A percentile compares a stretch with the other conserved stretches of the same genome.
phyloP scores from a whole-genome alignment of 495 filamentous ascomycete genomes.

The Rhizodiscina lignyota region DNA sequence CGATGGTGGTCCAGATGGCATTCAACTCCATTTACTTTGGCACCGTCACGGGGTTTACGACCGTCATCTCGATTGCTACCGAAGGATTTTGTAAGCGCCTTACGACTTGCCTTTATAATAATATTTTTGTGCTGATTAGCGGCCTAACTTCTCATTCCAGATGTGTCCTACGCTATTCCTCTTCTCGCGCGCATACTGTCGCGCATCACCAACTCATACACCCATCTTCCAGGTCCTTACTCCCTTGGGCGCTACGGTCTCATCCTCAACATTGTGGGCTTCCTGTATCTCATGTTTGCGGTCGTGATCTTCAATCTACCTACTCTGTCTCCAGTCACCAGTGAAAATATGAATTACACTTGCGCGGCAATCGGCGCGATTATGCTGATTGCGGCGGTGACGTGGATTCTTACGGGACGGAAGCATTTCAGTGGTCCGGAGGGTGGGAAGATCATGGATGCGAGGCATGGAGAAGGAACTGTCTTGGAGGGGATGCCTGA shows the following conservation, averaged over 20 bases:
- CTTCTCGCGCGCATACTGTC: conserved; percentile 34
- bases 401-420: conserved; percentile 35
- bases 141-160: conserved; percentile 5
- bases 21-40: conserved; percentile 42
- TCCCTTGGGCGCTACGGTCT: conserved; percentile 23
- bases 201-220: conserved; percentile 25
- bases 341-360: conserved; percentile 43
- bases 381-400: conserved; percentile 31
- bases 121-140: conserved; percentile 4
- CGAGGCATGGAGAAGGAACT: too few relatives aligned
- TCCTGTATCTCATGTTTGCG: conserved; percentile 35
- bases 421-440: conserved; percentile 35
- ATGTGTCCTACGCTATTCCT: conserved; percentile 42
- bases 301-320: conserved; percentile 44
- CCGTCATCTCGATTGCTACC: conserved; percentile 37
- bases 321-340: conserved; percentile 27
- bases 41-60: conserved; percentile 38
- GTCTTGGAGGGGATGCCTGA: too few relatives aligned
- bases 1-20: conserved; percentile 32
- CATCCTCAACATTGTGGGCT: conserved; percentile 30
- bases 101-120: too few relatives aligned
- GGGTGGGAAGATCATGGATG: conserved; percentile 5
- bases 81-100: conserved; percentile 43
- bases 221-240: conserved; percentile 22
- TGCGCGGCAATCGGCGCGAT: conserved; percentile 38